Base-by-base conservation (phyloP, 2,329 filamentous ascomycete genomes). In the Hypoxylon sp. region DNA sequence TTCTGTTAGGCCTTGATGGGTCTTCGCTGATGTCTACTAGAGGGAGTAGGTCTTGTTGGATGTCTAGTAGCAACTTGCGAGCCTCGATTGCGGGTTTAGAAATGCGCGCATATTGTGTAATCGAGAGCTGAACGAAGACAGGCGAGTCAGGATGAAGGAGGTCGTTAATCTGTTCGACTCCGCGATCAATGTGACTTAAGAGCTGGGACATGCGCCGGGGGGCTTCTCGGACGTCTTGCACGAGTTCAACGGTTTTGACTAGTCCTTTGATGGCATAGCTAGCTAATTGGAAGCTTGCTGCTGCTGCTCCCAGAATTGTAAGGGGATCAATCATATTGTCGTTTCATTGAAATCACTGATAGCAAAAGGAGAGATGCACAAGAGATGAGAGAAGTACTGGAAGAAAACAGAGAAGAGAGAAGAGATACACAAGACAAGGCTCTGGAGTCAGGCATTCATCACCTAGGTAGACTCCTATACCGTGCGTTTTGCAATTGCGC, bases 71-170 rank as follows among this genome's bases (percentile, higher is more conserved):
- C 10, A 48, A 49, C 25, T 60, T 60, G 14, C 57, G 57, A 34
- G 57, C 57, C 21, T 60, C 57, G 25, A 60, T 36, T 25, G 57
- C 57, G 2, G 48, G 48, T 11, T 7, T 45, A 11, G 57, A 60
- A 17, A 60, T 60, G 14, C 23, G 46, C 3, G 57, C 36, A 60
- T 60, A 60, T 19, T 60, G 57, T 13, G 36, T 46, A 23, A 11
- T 30, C 1, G 57, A 52, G 25, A 60, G 46, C 21, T 60, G 48
- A 7, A n/a, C 28, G 17, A 41, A 52, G 6, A 60, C 17, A 17
- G 57, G 48, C 14, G 57, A 52, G 23, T 52, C 57, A 13, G 36
- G 30, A 34, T 48, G 23, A 43, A 60, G 57, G 13, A 60, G 21
- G n/a, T 30, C 11, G 25, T 60, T 60, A 1, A 52, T 28, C 36